Conservation (phyloP, 441 rosid genomes). For the Erysimum cheiri region DNA sequence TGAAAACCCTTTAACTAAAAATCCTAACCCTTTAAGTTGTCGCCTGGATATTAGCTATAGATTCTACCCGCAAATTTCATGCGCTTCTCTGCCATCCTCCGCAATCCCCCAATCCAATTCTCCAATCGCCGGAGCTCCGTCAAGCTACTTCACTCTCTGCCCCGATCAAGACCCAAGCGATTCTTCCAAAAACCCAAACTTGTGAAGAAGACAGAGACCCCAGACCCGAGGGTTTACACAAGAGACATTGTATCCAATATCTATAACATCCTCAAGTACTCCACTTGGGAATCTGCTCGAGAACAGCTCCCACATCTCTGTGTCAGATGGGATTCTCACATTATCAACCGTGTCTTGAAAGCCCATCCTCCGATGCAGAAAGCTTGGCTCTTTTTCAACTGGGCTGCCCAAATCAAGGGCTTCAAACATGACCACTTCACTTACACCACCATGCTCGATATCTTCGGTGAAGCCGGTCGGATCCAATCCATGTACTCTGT, state of each 20-base stretch:
- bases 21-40: not conserved
- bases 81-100: constrained; percentile 38
- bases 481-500: constrained; percentile 67
- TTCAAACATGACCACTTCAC: constrained; percentile 91
- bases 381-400: constrained; percentile 86
- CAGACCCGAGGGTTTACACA: constrained; percentile 58
- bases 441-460: constrained; percentile 89
- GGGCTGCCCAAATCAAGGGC: constrained; percentile 61
- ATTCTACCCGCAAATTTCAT: constrained; percentile 10
- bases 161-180: constrained; percentile 44
- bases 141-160: constrained; percentile 44
- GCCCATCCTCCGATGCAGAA: constrained; percentile 94
- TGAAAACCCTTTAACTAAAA: too few species aligned
- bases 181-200: constrained; percentile 33
- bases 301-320: constrained; percentile 52
- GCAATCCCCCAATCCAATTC: constrained; percentile 16
- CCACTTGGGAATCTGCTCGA: constrained; percentile 79
- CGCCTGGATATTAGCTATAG: not conserved
- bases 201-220: constrained; percentile 24
- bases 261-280: constrained; percentile 68
- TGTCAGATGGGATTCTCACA: constrained; percentile 80
- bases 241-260: constrained; percentile 59
- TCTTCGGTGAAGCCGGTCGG: constrained; percentile 91
- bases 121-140: constrained; percentile 16
- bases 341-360: constrained; percentile 78